A percentile compares a stretch with the other conserved stretches of the same genome.
Evolutionary conservation across 1,284 basidiomycete species (phyloP).

Genomic region (Peniophora sp.): DNA sequence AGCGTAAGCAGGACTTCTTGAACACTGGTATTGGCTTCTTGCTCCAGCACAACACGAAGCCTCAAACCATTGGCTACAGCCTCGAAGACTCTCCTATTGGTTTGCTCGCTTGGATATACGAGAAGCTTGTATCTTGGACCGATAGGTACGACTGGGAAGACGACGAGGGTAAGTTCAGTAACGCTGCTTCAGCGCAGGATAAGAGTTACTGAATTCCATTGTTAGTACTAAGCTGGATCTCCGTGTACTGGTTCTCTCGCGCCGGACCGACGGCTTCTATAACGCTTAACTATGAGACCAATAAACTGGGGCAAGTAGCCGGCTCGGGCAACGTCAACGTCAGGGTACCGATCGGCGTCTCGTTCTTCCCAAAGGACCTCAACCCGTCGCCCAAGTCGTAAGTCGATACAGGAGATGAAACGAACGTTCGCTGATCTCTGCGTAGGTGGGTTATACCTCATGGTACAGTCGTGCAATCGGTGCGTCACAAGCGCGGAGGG

Average conservation of each 20-base stretch:
- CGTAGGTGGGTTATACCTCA: slow-evolving; percentile 4
- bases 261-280: slow-evolving; percentile 45
- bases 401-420: slow-evolving; percentile 11
- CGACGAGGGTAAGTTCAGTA: slow-evolving; percentile 33
- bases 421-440: background rate
- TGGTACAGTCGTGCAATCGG: slow-evolving; percentile 5
- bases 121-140: slow-evolving; percentile 46
- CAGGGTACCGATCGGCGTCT: slow-evolving; percentile 37
- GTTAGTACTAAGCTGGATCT: slow-evolving; percentile 50
- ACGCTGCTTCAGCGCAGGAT: background rate
- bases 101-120: slow-evolving; percentile 53
- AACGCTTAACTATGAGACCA: slow-evolving; percentile 45
- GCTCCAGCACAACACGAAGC: slow-evolving; percentile 36
- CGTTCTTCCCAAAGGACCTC: slow-evolving; percentile 41
- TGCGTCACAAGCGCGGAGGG: slow-evolving; percentile 8
- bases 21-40: slow-evolving; percentile 32
- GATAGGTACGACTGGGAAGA: slow-evolving; percentile 43
- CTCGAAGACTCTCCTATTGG: slow-evolving; percentile 52
- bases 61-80: slow-evolving; percentile 51
- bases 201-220: no score
- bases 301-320: background rate
- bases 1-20: slow-evolving; percentile 22
- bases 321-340: background rate
- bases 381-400: slow-evolving; percentile 28
- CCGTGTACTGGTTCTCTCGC: slow-evolving; percentile 51